Conservation (phyloP, 768 basidiomycete species). For the Boletales sp. region DNA sequence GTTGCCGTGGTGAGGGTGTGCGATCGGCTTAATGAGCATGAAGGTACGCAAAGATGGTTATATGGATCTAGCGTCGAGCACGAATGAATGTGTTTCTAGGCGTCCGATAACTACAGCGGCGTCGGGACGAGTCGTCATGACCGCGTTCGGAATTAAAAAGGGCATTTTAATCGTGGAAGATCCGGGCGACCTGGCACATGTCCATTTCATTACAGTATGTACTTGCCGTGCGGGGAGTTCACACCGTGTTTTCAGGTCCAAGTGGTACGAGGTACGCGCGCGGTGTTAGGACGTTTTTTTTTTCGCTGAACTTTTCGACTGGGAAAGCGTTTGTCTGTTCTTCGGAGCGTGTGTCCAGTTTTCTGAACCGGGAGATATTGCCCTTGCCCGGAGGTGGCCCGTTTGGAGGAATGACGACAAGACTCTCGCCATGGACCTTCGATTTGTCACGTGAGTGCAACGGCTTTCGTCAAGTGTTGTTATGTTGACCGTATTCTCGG, state of each 20-base stretch:
- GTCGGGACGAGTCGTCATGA: not conserved
- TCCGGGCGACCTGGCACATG: not conserved
- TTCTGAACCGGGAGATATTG: not conserved
- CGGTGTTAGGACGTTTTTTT: conserved; percentile 5
- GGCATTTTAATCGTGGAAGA: not conserved
- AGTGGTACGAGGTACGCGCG: conserved; percentile 4
- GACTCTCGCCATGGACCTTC: not conserved
- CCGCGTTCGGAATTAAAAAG: conserved; percentile 7
- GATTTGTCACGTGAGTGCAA: not conserved
- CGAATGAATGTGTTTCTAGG: not conserved
- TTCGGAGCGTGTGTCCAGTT: not conserved
- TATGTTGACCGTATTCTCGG: conserved; percentile 4
- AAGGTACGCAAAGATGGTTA: not conserved
- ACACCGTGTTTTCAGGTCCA: not conserved
- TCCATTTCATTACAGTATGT: conserved; percentile 13
- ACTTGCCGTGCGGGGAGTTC: not conserved
- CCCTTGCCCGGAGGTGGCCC: not conserved
- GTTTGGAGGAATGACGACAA: not conserved
- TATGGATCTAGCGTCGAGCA: conserved; percentile 3
- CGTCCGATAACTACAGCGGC: not conserved
- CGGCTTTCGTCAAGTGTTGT: conserved; percentile 3
- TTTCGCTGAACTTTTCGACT: not conserved
- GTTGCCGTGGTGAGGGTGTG: conserved; percentile 13
- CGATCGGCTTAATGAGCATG: not conserved
- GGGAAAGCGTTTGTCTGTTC: not conserved